Conservation (phyloP, 768 basidiomycete genomes). For the Lactarius pseudohatsudake region DNA sequence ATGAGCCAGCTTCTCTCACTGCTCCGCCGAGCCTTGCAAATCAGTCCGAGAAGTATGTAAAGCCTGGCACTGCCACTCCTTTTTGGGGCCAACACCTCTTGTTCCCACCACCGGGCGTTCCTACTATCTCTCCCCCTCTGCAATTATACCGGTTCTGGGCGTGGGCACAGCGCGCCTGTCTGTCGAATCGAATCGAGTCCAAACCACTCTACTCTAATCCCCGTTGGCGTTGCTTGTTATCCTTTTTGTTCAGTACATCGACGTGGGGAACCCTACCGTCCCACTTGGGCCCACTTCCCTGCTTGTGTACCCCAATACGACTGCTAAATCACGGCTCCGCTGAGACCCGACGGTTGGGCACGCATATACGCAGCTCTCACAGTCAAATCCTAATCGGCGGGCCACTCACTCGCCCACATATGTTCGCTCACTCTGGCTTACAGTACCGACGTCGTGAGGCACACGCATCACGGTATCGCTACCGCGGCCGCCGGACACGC, state of each 20-base stretch:
- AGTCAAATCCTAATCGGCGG: neutral
- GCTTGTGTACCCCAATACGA: neutral
- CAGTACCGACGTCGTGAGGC: neutral
- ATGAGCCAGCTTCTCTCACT: neutral
- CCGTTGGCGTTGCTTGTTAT: neutral
- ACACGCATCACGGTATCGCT: neutral
- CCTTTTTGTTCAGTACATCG: neutral
- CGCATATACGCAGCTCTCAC: neutral
- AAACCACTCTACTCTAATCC: neutral
- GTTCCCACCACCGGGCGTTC: neutral
- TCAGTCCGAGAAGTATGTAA: neutral
- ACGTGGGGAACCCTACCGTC: too few relatives aligned
- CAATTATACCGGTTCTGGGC: neutral
- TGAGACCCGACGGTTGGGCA: neutral
- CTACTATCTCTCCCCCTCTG: neutral
- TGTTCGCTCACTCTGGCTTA: slow-evolving; percentile 1
- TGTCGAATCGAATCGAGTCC: neutral
- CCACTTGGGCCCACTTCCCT: neutral
- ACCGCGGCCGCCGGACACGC: neutral
- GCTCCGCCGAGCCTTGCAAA: neutral
- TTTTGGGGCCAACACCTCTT: neutral
- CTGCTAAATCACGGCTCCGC: neutral
- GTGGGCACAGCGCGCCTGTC: neutral
- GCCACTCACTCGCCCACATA: too few relatives aligned
- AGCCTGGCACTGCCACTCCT: neutral